These are phyloP conservation scores for Rhizopogon vinicolor DNA, from an alignment of 768 basidiomycete genomes.

Conservation along the genomic window DNA sequence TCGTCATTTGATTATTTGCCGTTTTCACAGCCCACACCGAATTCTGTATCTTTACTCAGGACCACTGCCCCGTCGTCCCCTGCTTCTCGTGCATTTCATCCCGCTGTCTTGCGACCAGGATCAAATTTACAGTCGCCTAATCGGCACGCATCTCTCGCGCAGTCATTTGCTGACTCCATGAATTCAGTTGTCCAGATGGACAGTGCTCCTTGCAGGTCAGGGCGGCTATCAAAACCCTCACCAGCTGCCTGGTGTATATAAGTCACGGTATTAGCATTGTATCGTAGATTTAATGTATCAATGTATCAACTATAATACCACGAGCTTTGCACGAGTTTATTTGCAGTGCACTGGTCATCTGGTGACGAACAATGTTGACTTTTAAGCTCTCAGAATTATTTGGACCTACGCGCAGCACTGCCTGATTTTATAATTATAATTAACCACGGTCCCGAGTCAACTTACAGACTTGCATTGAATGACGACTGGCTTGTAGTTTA, in stretches of 20 bases:
- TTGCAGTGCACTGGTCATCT: neutral
- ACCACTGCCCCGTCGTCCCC: neutral
- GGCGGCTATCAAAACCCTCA: constrained; percentile 22
- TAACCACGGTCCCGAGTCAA: neutral
- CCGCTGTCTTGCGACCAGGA: neutral
- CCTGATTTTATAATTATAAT: neutral
- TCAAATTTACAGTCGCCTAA: neutral
- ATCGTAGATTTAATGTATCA: neutral
- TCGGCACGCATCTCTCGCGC: neutral
- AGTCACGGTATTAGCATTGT: neutral
- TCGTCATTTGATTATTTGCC: neutral
- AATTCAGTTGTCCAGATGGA: neutral
- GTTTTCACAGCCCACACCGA: neutral
- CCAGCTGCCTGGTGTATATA: constrained; percentile 11
- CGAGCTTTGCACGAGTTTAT: neutral
- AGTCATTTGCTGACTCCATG: neutral
- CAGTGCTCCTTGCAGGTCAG: constrained; percentile 11
- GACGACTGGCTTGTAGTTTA: neutral
- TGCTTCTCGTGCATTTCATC: neutral
- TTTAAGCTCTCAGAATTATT: neutral
- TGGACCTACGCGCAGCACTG: neutral
- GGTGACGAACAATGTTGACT: neutral
- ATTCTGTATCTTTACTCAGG: neutral
- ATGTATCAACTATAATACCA: neutral
- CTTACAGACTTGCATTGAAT: neutral